Evolutionary conservation across 192 early-diverging fungal genomes (phyloP).

Genomic region (Podila horticola): DNA sequence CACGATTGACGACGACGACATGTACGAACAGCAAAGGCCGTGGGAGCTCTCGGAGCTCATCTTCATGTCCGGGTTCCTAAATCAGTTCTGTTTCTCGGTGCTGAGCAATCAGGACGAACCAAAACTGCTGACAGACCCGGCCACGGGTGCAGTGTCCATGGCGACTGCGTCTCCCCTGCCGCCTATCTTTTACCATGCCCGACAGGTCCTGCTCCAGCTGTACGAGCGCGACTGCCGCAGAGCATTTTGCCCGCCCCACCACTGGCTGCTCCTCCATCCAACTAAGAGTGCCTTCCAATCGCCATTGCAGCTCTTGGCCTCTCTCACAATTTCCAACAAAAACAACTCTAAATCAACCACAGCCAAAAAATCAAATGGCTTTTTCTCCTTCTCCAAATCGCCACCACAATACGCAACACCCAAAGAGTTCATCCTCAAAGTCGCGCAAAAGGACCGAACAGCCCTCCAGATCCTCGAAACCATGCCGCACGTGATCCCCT

Average conservation of each 20-base stretch:
- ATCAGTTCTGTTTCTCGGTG: conserved; percentile 70
- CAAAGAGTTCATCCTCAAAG: conserved; percentile 52
- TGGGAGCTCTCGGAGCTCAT: conserved; percentile 62
- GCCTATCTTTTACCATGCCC: conserved; percentile 56
- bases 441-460: conserved; percentile 53
- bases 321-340: conserved; percentile 27
- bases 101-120: conserved; percentile 49
- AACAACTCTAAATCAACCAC: conserved; percentile 25
- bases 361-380: conserved; percentile 10
- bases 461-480: conserved; percentile 73
- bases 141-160: not conserved
- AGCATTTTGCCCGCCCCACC: conserved; percentile 65
- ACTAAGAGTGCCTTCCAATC: conserved; percentile 46
- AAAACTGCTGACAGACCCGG: not conserved
- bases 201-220: conserved; percentile 75
- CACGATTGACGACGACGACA: conserved; percentile 70
- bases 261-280: conserved; percentile 67
- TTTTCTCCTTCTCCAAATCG: conserved; percentile 36
- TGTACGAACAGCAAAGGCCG: conserved; percentile 69
- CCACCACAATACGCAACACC: conserved; percentile 36
- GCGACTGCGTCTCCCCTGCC: conserved; percentile 13
- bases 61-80: conserved; percentile 66
- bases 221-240: conserved; percentile 68
- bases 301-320: conserved; percentile 52
- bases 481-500: conserved; percentile 92